Evolutionary conservation across 116 monocot genomes (phyloP).

Genomic region (Cymodocea nodosa): DNA sequence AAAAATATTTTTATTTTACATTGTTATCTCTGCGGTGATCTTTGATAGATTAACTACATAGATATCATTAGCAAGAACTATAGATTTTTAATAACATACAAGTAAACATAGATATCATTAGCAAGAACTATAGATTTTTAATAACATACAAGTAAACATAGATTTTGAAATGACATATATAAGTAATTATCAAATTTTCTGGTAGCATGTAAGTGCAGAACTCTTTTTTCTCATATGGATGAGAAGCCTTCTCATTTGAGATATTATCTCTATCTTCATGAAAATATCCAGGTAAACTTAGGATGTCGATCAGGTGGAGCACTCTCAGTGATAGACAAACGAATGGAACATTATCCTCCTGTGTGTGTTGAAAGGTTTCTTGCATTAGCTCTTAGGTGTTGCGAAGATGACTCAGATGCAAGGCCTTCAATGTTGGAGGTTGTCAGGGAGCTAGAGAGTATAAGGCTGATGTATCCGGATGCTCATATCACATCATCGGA

Average conservation of each 20-base stretch:
- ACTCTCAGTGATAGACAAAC: constrained; percentile 54
- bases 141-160: no score
- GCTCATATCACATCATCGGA: constrained; percentile 22
- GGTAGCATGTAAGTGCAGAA: no score
- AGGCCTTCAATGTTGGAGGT: constrained; percentile 87
- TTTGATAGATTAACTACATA: no score
- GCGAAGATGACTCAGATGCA: constrained; percentile 69
- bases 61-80: no score
- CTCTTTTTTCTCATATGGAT: no score
- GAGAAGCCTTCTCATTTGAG: background rate
- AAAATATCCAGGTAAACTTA: constrained; percentile 30
- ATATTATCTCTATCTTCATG: background rate
- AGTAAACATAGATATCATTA: no score
- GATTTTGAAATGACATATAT: no score
- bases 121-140: no score
- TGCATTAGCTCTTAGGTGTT: constrained; percentile 66
- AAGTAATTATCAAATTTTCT: no score
- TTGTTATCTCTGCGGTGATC: no score
- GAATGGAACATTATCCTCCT: constrained; percentile 72
- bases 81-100: no score
- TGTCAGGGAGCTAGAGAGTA: constrained; percentile 71
- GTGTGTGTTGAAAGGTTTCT: constrained; percentile 68
- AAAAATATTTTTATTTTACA: no score
- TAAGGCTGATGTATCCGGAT: constrained; percentile 48
- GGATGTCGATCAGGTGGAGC: constrained; percentile 54